Evolutionary conservation across 495 filamentous ascomycete genomes (phyloP), one percentile per base, ranked within the genome.

Genomic region (Neurospora discreta): DNA sequence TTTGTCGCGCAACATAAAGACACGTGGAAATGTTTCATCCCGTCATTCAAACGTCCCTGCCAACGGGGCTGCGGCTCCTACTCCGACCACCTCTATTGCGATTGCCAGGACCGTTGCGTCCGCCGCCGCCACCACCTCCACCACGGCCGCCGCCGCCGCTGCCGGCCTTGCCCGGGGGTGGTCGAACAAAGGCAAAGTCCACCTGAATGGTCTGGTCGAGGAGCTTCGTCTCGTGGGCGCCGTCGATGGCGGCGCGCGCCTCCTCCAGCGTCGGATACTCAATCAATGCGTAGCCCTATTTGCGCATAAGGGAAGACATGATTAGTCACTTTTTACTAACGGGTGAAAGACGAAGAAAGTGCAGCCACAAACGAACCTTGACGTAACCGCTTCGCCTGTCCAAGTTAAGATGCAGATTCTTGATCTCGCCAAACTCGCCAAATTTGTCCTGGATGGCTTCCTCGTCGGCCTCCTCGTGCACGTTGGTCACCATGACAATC

Each of bases 351-450:
- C 39, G 26, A 52, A 33, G 39, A 41, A 38, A 43, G n/a, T 26
- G 9, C 7, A 10, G 18, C 18, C 68, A 23, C 46, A 69, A 72
- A 79, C 87, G 26, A 80, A 95, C 95, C 92, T 98, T 99, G 73
- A 98, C 96, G 78, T 98, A 99, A 81, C 96, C 96, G 30, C 93
- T 97, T 78, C 96, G 87, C 65, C 96, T 88, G 81, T 99, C 96
- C 70, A 99, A 84, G 78, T 97, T 98, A 78, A 99, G 81, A 76
- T 95, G 94, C 80, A 98, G 83, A 79, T 98, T 98, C 89, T 97
- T 96, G 78, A 99, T 97, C 82, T 97, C 93, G 73, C 96, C 96
- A 79, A 90, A 97, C 77, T 99, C 96, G 69, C 91, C 93, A 82
- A 99, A 99, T 75, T 92, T 86, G 79, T 99, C 96, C 70, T 91